A percentile compares a stretch with the other conserved stretches of the same genome.
phyloP scores from a whole-genome alignment of 2,329 filamentous ascomycete genomes.

The Xylaria digitata region DNA sequence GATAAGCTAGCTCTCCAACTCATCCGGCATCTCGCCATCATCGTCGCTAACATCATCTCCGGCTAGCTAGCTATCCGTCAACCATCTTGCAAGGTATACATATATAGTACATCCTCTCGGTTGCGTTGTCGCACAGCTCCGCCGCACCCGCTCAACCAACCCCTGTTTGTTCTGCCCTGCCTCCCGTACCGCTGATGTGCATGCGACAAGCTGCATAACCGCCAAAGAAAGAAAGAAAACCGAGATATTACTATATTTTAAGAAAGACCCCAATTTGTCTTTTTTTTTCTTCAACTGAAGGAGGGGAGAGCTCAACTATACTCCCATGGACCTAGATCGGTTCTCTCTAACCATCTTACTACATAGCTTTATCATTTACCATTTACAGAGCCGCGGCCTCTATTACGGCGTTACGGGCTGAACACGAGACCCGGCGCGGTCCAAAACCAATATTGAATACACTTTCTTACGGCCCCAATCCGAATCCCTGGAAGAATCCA shows the following conservation, averaged over 20 bases:
- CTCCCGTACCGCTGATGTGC: constrained; percentile 39
- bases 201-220: constrained; percentile 45
- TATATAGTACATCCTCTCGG: constrained; percentile 8
- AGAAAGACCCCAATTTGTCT: constrained; percentile 24
- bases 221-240: constrained; percentile 43
- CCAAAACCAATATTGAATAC: constrained; percentile 15
- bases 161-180: constrained; percentile 35
- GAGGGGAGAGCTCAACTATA: constrained; percentile 10
- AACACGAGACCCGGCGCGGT: constrained; percentile 17
- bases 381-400: constrained; percentile 19
- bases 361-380: constrained; percentile 12
- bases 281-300: constrained; percentile 3
- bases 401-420: constrained; percentile 10
- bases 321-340: constrained; percentile 12
- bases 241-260: constrained; percentile 41
- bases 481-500: constrained; percentile 15
- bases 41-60: constrained; percentile 5
- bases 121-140: constrained; percentile 31
- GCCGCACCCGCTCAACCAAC: constrained; percentile 27
- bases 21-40: constrained; percentile 7
- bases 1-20: not conserved
- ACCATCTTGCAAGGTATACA: not conserved
- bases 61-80: not conserved
- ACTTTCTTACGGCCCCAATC: constrained; percentile 15
- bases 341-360: constrained; percentile 7